These are phyloP conservation scores for Cryptosporidium felis DNA, from an alignment of 169 alveolate species.

Conservation along the genomic window DNA sequence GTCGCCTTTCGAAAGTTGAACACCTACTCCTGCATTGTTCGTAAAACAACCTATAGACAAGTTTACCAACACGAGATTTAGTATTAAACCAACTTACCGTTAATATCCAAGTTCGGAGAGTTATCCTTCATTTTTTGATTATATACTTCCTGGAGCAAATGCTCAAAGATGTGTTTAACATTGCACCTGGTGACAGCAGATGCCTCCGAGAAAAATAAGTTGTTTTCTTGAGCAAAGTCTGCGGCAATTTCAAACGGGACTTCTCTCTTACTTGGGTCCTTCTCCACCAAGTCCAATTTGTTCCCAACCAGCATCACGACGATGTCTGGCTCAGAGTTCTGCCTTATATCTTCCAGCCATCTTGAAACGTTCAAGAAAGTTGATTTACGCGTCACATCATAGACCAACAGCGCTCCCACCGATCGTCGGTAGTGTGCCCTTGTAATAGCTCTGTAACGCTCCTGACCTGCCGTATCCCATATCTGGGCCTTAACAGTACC, in stretches of 20 bases:
- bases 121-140: slow-evolving; percentile 72
- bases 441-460: slow-evolving; percentile 92
- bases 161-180: slow-evolving; percentile 96
- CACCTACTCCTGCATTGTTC: slow-evolving; percentile 12
- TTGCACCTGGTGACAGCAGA: slow-evolving; percentile 94
- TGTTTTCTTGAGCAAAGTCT: slow-evolving; percentile 89
- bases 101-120: slow-evolving; percentile 26
- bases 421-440: slow-evolving; percentile 93
- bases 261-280: slow-evolving; percentile 89
- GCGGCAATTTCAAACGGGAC: slow-evolving; percentile 84
- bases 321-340: slow-evolving; percentile 96
- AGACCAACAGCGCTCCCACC: slow-evolving; percentile 95
- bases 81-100: slow-evolving; percentile 43
- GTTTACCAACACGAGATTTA: background rate
- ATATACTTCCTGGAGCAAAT: slow-evolving; percentile 87
- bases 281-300: slow-evolving; percentile 94
- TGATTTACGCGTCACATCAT: slow-evolving; percentile 91
- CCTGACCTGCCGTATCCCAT: slow-evolving; percentile 96
- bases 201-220: slow-evolving; percentile 93
- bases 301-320: slow-evolving; percentile 98
- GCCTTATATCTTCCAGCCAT: slow-evolving; percentile 95
- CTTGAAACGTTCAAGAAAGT: slow-evolving; percentile 88
- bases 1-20: slow-evolving; percentile 39
- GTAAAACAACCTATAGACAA: slow-evolving; percentile 48
- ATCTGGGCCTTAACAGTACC: slow-evolving; percentile 95